Evolutionary conservation across 2,329 filamentous ascomycete species (phyloP).

Genomic region (Rhinocladiella similis): DNA sequence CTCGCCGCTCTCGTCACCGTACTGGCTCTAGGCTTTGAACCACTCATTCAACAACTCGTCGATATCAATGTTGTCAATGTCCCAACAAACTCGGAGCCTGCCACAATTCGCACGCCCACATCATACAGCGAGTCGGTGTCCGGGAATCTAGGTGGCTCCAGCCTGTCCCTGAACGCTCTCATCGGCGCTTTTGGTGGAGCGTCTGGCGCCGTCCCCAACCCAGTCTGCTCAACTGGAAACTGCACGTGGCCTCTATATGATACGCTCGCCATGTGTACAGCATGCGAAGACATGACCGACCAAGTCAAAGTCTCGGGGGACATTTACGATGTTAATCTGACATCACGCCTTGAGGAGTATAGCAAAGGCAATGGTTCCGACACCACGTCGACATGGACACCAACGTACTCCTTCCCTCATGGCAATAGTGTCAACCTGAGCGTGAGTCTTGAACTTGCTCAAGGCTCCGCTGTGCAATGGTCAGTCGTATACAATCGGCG

Average conservation of each 20-base stretch:
- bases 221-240: slow-evolving; percentile 17
- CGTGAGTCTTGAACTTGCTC: slow-evolving; percentile 3
- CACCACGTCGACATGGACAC: slow-evolving; percentile 8
- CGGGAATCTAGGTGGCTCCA: slow-evolving; percentile 11
- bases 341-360: slow-evolving; percentile 8
- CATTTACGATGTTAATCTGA: slow-evolving; percentile 9
- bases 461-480: slow-evolving; percentile 5
- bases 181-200: slow-evolving; percentile 20
- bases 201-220: slow-evolving; percentile 7
- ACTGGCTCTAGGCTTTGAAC: slow-evolving; percentile 28
- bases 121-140: slow-evolving; percentile 15
- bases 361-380: slow-evolving; percentile 3
- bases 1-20: slow-evolving; percentile 25
- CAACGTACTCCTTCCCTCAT: slow-evolving; percentile 12
- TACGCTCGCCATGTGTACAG: slow-evolving; percentile 17
- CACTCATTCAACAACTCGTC: slow-evolving; percentile 29
- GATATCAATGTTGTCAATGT: slow-evolving; percentile 6
- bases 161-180: slow-evolving; percentile 12
- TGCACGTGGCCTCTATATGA: slow-evolving; percentile 21
- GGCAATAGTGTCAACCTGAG: slow-evolving; percentile 7
- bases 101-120: slow-evolving; percentile 16
- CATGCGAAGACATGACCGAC: slow-evolving; percentile 16
- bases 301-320: slow-evolving; percentile 7
- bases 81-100: slow-evolving; percentile 1
- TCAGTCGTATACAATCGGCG: slow-evolving; percentile 9